Evolutionary conservation across 2,329 filamentous ascomycete genomes (phyloP).

Genomic region (Gyromitra esculenta): DNA sequence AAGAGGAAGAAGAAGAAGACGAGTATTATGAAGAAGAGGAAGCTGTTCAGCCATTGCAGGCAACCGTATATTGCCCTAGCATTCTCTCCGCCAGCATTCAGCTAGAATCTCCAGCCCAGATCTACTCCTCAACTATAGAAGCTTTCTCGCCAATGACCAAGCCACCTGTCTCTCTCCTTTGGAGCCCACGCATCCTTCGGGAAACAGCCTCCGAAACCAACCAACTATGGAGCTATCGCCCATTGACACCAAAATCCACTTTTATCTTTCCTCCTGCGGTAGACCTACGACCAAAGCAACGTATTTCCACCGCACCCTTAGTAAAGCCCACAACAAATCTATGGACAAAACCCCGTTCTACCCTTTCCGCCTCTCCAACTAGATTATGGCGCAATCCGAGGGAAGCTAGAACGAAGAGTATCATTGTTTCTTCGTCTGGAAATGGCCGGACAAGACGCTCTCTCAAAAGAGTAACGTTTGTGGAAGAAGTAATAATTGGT

Average conservation of each 20-base stretch:
- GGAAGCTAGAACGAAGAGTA: conserved; percentile 34
- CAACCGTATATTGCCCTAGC: conserved; percentile 44
- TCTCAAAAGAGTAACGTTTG: conserved; percentile 50
- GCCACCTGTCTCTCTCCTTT: conserved; percentile 27
- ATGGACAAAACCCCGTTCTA: conserved; percentile 30
- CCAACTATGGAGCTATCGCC: conserved; percentile 28
- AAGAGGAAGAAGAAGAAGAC: not conserved
- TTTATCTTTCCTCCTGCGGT: conserved; percentile 13
- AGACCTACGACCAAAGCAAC: conserved; percentile 26
- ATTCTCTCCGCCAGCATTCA: conserved; percentile 19
- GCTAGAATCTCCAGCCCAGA: conserved; percentile 1
- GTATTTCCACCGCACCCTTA: conserved; percentile 24
- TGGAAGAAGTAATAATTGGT: conserved; percentile 50
- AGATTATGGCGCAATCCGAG: conserved; percentile 37
- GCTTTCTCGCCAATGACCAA: conserved; percentile 9
- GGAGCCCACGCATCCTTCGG: conserved; percentile 14
- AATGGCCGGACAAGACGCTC: conserved; percentile 3
- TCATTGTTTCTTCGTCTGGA: conserved; percentile 14
- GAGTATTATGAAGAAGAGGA: conserved; percentile 9
- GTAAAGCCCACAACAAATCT: conserved; percentile 27
- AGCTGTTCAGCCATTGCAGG: conserved; percentile 26
- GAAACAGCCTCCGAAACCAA: not conserved
- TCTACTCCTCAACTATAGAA: conserved; percentile 16
- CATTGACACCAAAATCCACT: conserved; percentile 7
- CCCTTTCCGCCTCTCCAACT: not conserved